phyloP scores from a whole-genome alignment of 768 basidiomycete genomes.

The Tylopilus sp. region DNA sequence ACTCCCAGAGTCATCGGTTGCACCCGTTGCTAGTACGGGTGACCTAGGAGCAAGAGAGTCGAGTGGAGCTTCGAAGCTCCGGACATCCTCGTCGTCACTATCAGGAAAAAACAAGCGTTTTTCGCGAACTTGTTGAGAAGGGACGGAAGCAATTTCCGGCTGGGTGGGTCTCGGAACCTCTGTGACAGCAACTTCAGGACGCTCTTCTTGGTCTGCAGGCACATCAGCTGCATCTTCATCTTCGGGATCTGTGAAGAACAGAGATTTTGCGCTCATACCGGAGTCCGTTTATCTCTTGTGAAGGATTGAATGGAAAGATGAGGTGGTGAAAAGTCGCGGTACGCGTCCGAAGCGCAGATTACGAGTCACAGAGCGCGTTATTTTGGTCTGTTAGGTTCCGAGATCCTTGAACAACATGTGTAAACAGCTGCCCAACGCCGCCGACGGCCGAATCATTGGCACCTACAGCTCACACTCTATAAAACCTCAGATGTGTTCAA shows the following conservation, averaged over 20 bases:
- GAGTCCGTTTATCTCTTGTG: neutral
- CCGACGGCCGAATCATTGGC: too few species aligned
- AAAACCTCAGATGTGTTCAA: too few species aligned
- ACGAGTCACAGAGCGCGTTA: slow-evolving; percentile 16
- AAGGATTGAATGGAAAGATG: neutral
- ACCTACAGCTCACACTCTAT: too few species aligned
- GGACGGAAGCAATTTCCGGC: neutral
- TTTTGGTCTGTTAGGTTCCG: slow-evolving; percentile 23
- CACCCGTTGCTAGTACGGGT: slow-evolving; percentile 37
- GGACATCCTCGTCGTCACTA: slow-evolving; percentile 42
- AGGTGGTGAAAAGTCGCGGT: neutral
- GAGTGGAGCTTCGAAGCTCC: slow-evolving; percentile 8
- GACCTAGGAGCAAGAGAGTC: neutral
- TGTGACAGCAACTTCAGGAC: slow-evolving; percentile 9
- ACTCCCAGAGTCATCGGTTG: slow-evolving; percentile 26
- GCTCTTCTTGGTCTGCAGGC: neutral
- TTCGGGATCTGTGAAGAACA: slow-evolving; percentile 61
- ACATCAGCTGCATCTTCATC: slow-evolving; percentile 39
- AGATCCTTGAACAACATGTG: slow-evolving; percentile 1
- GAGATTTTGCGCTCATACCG: slow-evolving; percentile 19
- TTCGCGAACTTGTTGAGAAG: slow-evolving; percentile 18
- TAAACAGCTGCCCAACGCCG: slow-evolving; percentile 2
- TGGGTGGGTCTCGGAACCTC: neutral
- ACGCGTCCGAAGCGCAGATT: slow-evolving; percentile 4
- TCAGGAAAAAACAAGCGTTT: slow-evolving; percentile 40